A percentile compares a stretch with the other conserved stretches of the same genome.
phyloP scores from a whole-genome alignment of 306 rosid genomes.

The Acacia acuminata region DNA sequence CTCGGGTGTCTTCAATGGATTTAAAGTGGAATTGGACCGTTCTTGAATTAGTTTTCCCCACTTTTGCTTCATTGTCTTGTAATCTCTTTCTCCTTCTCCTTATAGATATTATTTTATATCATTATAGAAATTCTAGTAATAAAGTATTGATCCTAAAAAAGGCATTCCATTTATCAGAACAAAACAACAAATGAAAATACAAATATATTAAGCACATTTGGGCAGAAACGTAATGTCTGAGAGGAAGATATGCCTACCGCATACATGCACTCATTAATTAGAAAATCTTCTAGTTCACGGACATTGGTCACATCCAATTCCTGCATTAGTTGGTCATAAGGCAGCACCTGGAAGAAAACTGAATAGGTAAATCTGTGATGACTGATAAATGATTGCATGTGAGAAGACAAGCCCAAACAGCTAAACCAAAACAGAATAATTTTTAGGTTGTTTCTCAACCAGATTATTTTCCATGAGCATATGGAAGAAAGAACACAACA shows the following conservation, averaged over 20 bases:
- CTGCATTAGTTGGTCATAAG: slow-evolving; percentile 88
- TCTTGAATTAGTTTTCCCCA: not conserved
- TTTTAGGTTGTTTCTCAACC: not conserved
- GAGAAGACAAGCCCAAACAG: slow-evolving; percentile 10
- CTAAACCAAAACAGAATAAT: not conserved
- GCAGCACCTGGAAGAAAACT: slow-evolving; percentile 59
- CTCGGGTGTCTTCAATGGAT: not conserved
- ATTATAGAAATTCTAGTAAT: not conserved
- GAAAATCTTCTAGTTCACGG: slow-evolving; percentile 91
- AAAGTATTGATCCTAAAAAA: not conserved
- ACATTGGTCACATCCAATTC: slow-evolving; percentile 87
- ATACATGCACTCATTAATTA: slow-evolving; percentile 97
- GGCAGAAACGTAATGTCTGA: slow-evolving; percentile 11
- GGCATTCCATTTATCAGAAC: not conserved
- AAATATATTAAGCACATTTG: slow-evolving; percentile 1
- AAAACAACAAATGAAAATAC: not conserved
- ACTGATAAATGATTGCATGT: not conserved
- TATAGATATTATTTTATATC: not conserved
- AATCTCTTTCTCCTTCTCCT: not conserved
- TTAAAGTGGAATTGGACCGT: not conserved
- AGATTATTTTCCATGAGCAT: not conserved
- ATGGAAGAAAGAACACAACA: slow-evolving; percentile 13
- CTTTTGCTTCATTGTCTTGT: not conserved
- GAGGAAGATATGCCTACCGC: slow-evolving; percentile 66
- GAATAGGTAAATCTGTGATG: slow-evolving; percentile 13